phyloP scores from a whole-genome alignment of 805 yeast genomes.

The Candida takata region DNA sequence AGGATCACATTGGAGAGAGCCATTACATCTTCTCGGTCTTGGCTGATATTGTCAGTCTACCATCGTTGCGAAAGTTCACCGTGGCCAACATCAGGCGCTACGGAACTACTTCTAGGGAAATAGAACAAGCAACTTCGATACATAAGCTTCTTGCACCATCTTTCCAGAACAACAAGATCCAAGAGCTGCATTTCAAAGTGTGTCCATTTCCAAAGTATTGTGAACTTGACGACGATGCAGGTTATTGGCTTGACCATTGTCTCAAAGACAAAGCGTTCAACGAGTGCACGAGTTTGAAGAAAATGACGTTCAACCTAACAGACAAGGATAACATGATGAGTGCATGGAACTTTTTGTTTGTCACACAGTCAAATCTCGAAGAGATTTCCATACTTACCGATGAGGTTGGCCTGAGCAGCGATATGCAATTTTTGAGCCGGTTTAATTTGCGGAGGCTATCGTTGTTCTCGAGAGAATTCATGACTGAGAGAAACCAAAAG shows the following conservation, averaged over 20 bases:
- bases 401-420: background rate
- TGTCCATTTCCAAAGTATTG: background rate
- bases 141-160: background rate
- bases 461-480: slow-evolving; percentile 7
- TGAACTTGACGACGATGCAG: background rate
- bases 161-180: background rate
- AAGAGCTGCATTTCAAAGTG: background rate
- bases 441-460: slow-evolving; percentile 5
- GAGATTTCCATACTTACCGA: background rate
- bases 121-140: background rate
- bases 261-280: background rate
- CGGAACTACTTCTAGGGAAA: background rate
- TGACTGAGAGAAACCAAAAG: slow-evolving; percentile 12
- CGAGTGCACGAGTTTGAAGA: background rate
- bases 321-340: background rate
- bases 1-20: too few relatives aligned
- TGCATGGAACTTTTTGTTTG: background rate
- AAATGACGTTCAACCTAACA: background rate
- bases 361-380: background rate
- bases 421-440: background rate
- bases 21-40: too few relatives aligned
- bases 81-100: background rate
- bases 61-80: background rate
- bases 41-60: too few relatives aligned
- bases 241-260: too few relatives aligned